Evolutionary conservation across 2,329 filamentous ascomycete species (phyloP).

Genomic region (Gliomastix tumulicola): DNA sequence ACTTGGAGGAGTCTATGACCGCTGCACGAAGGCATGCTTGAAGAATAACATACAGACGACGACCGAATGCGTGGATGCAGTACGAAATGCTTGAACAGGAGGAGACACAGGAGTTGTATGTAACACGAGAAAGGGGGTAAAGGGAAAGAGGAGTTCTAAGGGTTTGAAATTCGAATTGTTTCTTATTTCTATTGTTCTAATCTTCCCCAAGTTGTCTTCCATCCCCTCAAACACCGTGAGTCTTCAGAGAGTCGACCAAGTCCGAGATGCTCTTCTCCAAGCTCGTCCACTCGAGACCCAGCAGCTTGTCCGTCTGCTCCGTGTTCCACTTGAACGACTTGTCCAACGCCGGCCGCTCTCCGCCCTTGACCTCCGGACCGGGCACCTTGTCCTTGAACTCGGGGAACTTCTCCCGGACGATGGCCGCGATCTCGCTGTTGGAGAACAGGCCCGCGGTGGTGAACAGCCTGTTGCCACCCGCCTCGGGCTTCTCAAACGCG

Average conservation of each 20-base stretch:
- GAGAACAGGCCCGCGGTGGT: slow-evolving; percentile 37
- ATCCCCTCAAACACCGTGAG: slow-evolving; percentile 19
- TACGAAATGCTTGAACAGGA: too few relatives aligned
- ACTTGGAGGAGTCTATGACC: too few relatives aligned
- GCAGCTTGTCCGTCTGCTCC: slow-evolving; percentile 45
- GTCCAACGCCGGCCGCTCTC: slow-evolving; percentile 28
- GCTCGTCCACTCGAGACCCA: slow-evolving; percentile 55
- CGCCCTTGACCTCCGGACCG: slow-evolving; percentile 31
- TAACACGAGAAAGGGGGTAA: background rate
- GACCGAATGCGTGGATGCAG: too few relatives aligned
- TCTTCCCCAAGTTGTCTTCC: too few relatives aligned
- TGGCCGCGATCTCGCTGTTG: slow-evolving; percentile 35
- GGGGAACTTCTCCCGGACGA: slow-evolving; percentile 40
- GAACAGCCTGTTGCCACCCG: slow-evolving; percentile 44
- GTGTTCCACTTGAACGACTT: slow-evolving; percentile 50
- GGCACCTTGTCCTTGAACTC: slow-evolving; percentile 41
- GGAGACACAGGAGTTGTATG: too few relatives aligned
- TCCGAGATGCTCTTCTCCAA: slow-evolving; percentile 58
- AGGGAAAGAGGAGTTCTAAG: slow-evolving; percentile 3
- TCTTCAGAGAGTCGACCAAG: slow-evolving; percentile 55
- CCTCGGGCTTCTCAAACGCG: slow-evolving; percentile 34
- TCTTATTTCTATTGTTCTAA: background rate
- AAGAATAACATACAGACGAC: too few relatives aligned
- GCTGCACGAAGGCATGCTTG: too few relatives aligned
- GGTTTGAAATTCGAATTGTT: too few relatives aligned